Base-by-base conservation (phyloP, 805 yeast species). In the Candida pini region DNA sequence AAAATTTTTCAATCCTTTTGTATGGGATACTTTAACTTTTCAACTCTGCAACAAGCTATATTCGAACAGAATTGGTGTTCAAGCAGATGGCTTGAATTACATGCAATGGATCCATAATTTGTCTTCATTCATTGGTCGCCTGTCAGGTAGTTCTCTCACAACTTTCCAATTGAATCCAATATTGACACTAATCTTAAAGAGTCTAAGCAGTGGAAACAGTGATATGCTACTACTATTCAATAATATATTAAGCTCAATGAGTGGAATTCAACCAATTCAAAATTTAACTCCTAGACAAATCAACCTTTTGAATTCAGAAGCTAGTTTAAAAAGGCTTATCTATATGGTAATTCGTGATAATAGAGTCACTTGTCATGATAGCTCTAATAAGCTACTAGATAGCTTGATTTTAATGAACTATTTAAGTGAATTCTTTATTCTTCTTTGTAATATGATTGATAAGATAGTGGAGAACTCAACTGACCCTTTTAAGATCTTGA, bases 61-160 rank as follows among this genome's bases (percentile, higher is more conserved):
- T 1, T 57, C 77, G 0, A 81, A 79, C n/a, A 68, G 95, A 55
- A 59, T 72, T 1, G 69, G 79, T 16, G 63, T 79, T 21, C 95
- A 86, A 56, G 65, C 58, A 2, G 89, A 88, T 59, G 97, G 97
- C 7, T 61, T 90, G 36, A 76, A 78, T 47, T 89, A 84, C 38
- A 66, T 82, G 18, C 78, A 73, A 46, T 90, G 97, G 97, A 69
- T 88, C 22, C 92, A 82, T 47, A 82, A 95, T 16, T 64, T 90
- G 21, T 73, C 95, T 0, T 64, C 76, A 1, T 89, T 90, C 51
- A 74, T 85, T 34, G 95, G 95, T 0, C 77, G 81, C 36, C 60
- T 88, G 4, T 73, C 86, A 56, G 58, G 71, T 45, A 54, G 68
- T 29, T 66, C 78, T 63, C 63, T 75, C 24, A 39, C 57, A 43